Evolutionary conservation across 805 yeast genomes (phyloP), one percentile per base, ranked within the genome.

Genomic region (Diddensiella santjacobensis): DNA sequence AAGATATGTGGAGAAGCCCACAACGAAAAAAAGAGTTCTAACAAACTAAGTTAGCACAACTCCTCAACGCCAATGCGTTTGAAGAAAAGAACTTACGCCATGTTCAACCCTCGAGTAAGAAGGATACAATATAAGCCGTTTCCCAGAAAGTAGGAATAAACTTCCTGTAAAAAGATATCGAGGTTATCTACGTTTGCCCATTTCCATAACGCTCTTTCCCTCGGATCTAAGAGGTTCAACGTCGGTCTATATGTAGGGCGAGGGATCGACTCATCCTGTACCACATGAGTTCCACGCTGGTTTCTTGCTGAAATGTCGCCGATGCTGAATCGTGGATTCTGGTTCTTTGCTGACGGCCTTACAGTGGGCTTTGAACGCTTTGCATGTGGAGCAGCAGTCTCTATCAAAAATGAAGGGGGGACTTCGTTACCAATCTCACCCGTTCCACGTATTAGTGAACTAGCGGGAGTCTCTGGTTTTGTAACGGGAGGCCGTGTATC

Each of bases 141-240:
- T 2, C 95, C 95, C 22, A 84, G 70, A 63, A 86, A 93, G 62
- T 89, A 93, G 44, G 75, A 74, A 66, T 93, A 93, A 8, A 90
- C 70, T 57, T 91, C 95, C 45, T 80, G 80, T 17, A 93, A 71
- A 58, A 91, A 93, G 40, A 80, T 77, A 68, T 93, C 99, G 64
- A 93, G 74, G 64, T 93, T 93, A 56, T 86, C 87, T 20, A 93
- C 87, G 60, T 93, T 93, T 1, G 98, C 96, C 98, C 99, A 93
- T 51, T 87, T 76, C 88, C 97, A 93, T 15, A 86, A 70, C 0
- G 98, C 96, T 42, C 88, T 71, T 61, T 90, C 96, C 33, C 38
- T 47, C 2, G 58, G 59, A 50, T 50, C 53, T 20, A 54, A 33
- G 18, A 31, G 8, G 17, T 22, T 37, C 35, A 48, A n/a, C 8